phyloP scores from a whole-genome alignment of 192 early-diverging fungal species.

The Irineochytrium annulatum region DNA sequence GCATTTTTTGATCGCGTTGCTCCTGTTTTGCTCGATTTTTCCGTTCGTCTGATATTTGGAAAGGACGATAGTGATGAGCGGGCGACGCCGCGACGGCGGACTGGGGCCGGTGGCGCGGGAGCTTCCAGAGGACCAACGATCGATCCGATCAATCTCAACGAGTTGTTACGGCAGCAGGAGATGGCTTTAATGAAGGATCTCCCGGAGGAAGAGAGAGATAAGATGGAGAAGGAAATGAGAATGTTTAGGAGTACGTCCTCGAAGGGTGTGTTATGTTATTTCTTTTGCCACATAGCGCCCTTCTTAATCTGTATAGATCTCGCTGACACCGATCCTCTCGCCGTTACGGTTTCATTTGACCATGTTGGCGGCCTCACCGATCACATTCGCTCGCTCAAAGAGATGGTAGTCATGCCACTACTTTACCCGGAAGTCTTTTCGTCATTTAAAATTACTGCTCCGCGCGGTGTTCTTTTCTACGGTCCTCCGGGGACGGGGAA shows the following conservation, averaged over 20 bases:
- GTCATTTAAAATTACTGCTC: slow-evolving; percentile 51
- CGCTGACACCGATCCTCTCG: slow-evolving; percentile 15
- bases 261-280: slow-evolving; percentile 5
- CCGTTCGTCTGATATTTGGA: neutral
- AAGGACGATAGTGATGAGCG: slow-evolving; percentile 1
- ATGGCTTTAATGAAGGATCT: slow-evolving; percentile 18
- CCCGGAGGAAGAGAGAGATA: slow-evolving; percentile 16
- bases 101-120: neutral
- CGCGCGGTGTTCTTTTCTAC: slow-evolving; percentile 67
- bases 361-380: slow-evolving; percentile 39
- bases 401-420: slow-evolving; percentile 74
- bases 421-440: slow-evolving; percentile 66
- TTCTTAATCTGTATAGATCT: slow-evolving; percentile 20
- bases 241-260: slow-evolving; percentile 12
- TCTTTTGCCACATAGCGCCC: neutral
- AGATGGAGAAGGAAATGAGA: slow-evolving; percentile 13
- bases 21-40: neutral
- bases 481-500: slow-evolving; percentile 72
- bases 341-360: slow-evolving; percentile 29
- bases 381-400: slow-evolving; percentile 64
- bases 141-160: slow-evolving; percentile 21
- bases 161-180: slow-evolving; percentile 20
- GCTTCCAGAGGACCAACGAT: too few species aligned
- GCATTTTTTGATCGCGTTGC: neutral
- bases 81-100: slow-evolving; percentile 4